Base-by-base conservation (phyloP, 176 grass and related monocot species). In the Hordeum vulgare region DNA sequence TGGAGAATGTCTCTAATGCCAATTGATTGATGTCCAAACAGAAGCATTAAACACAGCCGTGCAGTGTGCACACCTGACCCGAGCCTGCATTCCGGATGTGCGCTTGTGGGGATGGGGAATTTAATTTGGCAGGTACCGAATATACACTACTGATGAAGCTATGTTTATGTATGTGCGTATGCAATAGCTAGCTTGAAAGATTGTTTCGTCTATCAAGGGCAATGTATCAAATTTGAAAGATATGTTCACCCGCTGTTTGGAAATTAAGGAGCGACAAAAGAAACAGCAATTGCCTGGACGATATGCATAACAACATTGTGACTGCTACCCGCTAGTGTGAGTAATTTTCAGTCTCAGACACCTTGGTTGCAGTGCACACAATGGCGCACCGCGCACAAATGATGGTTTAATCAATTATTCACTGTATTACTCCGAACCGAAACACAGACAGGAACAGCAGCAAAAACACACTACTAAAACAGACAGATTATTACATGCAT, bases 11-110 rank as follows among this genome's bases (percentile, higher is more conserved):
- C 64, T 13, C 11, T 78, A 78, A 70, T 54, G 41, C 18, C 31
- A 85, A 72, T 77, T 82, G 47, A 89, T 78, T 82, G 72, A 73
- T 34, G 21, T 65, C 42, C 74, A 77, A 82, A 84, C 86, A 84
- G n/a, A 64, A 37, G 33, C 67, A 84, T 71, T 81, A 17, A 86
- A 62, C 82, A 70, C 72, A 14, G 53, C 24, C 49, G 12, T 21
- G 41, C 36, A 14, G 33, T 51, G 24, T 4, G 42, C n/a, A 56
- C 57, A 57, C 29, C 75, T 73, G 83, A 71, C 57, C 51, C 1
- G 25, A 20, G 13, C 69, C 24, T 61, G 20, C 37, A 62, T 45
- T 35, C 75, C 11, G 73, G 54, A 69, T 59, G 17, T 31, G 45
- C 47, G 53, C 64, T 54, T 73, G 53, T 81, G 77, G 49, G 40